phyloP scores from a whole-genome alignment of 176 grass and related monocot species.

The Neostapfia colusana region DNA sequence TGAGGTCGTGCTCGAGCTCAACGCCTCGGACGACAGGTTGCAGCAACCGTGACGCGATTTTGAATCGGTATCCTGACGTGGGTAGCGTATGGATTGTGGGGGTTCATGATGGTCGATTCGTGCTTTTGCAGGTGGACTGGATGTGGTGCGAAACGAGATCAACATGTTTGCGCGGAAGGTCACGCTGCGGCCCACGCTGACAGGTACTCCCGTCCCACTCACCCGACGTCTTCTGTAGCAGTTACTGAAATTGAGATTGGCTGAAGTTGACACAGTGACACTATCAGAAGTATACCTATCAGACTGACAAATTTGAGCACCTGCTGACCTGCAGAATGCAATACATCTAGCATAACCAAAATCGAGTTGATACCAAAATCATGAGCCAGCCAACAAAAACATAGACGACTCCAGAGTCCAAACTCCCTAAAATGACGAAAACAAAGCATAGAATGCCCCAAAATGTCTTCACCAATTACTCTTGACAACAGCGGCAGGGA shows the following conservation, averaged over 20 bases:
- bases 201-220: conserved; percentile 34
- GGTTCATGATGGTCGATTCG: background rate
- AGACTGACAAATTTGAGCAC: background rate
- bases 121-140: conserved; percentile 67
- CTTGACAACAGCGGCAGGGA: conserved; percentile 25
- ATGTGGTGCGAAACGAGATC: conserved; percentile 95
- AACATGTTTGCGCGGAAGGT: conserved; percentile 99
- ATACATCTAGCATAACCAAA: conserved; percentile 12
- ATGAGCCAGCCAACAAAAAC: conserved; percentile 41
- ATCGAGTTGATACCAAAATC: conserved; percentile 2
- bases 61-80: background rate
- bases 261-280: background rate
- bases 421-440: conserved; percentile 25
- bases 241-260: background rate
- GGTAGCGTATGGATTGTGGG: background rate
- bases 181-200: conserved; percentile 83
- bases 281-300: background rate
- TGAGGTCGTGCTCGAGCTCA: conserved; percentile 91
- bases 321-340: background rate
- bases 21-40: conserved; percentile 92
- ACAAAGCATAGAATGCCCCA: conserved; percentile 10
- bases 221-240: no score
- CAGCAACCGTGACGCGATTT: conserved; percentile 1
- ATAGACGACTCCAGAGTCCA: conserved; percentile 20
- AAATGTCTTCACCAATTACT: conserved; percentile 1